Evolutionary conservation across 129 eudicot genomes (phyloP), one percentile per base, ranked within the genome.

Genomic region (Sambucus nigra): DNA sequence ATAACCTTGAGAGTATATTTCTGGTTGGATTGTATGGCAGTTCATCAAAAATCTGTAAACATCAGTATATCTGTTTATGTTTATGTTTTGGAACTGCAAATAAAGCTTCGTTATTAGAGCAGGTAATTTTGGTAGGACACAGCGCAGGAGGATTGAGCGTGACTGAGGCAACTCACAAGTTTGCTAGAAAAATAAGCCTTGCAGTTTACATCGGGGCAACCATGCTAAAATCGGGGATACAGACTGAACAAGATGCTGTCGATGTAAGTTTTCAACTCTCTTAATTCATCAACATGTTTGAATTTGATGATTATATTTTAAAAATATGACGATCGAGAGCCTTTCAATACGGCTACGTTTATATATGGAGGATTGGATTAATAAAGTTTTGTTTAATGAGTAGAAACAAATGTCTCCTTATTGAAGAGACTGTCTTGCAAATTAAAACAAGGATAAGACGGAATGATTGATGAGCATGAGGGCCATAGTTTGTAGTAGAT

Each of bases 71-170:
- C n/a, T n/a, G n/a, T n/a, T n/a, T n/a, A n/a, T n/a, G n/a, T n/a
- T 12, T 35, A 35, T 35, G 42, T 35, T 35, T 35, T 35, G 9
- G n/a, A n/a, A n/a, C n/a, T n/a, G n/a, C n/a, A n/a, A n/a, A 29
- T 29, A 29, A 29, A 29, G 4, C 8, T 29, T 29, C 8, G 35
- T 29, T 4, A 4, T 29, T 4, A 4, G 42, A 7, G 42, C 70
- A 84, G 94, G 95, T 86, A 24, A 72, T 87, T 33, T 63, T 87
- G 78, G 96, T 87, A 2, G 96, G 96, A 8, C 88, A 87, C 57
- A 87, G 96, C 25, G 96, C 94, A 0, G 96, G 96, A 35, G 94
- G 96, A 21, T 67, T 87, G n/a, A 87, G 93, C 23, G 66, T 87
- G 48, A 87, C 88, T 0, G 76, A 72, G 16, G 94, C 88, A 7